A percentile compares a stretch with the other conserved stretches of the same genome.
These are phyloP conservation scores for Mycena filopes DNA, from an alignment of 768 basidiomycete genomes.

Conservation along the genomic window DNA sequence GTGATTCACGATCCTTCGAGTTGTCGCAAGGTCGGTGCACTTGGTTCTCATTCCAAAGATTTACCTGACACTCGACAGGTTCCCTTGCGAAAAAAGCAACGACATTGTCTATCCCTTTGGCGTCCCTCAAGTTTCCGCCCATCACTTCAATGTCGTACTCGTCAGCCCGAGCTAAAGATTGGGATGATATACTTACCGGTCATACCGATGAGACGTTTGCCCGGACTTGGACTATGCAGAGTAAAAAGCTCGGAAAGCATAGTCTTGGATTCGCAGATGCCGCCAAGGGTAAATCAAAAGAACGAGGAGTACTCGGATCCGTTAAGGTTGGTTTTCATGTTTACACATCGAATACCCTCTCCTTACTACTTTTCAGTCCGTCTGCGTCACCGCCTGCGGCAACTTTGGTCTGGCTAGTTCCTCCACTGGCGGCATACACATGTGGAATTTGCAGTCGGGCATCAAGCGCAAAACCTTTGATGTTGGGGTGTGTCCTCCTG, in stretches of 20 bases:
- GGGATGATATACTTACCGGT: slow-evolving; percentile 96
- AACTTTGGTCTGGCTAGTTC: slow-evolving; percentile 93
- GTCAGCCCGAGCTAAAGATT: slow-evolving; percentile 86
- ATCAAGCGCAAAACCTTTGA: slow-evolving; percentile 82
- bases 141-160: slow-evolving; percentile 85
- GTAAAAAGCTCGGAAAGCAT: slow-evolving; percentile 84
- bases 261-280: slow-evolving; percentile 69
- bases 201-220: slow-evolving; percentile 87
- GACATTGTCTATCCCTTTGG: slow-evolving; percentile 78
- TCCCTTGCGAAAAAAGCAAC: slow-evolving; percentile 86
- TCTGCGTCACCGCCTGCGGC: slow-evolving; percentile 93
- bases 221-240: slow-evolving; percentile 88
- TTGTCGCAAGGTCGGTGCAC: slow-evolving; percentile 82
- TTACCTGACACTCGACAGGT: slow-evolving; percentile 55
- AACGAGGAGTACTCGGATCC: slow-evolving; percentile 59
- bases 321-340: slow-evolving; percentile 66
- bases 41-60: not conserved
- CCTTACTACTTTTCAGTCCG: slow-evolving; percentile 58
- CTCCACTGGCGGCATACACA: slow-evolving; percentile 79
- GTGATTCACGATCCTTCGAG: slow-evolving; percentile 95
- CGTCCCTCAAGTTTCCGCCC: slow-evolving; percentile 86
- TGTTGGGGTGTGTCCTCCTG: slow-evolving; percentile 71
- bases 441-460: slow-evolving; percentile 99
- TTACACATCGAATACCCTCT: not conserved
- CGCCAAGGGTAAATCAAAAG: slow-evolving; percentile 59